These are phyloP conservation scores for Trichoderma sp. DNA, from an alignment of 2,329 filamentous ascomycete genomes.

Conservation along the genomic window DNA sequence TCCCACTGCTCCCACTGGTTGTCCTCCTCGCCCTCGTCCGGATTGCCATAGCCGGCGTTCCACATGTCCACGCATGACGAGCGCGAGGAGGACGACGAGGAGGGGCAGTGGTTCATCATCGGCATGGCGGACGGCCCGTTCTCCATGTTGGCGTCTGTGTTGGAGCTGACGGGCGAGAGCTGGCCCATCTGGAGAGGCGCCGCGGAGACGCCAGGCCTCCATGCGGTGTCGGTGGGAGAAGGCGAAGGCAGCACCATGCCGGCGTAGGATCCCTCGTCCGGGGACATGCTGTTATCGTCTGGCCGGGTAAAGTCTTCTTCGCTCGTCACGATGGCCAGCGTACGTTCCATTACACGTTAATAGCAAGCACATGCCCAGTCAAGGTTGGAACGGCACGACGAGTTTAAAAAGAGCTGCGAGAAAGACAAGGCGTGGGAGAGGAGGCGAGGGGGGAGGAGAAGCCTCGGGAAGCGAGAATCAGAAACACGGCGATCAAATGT, in stretches of 20 bases:
- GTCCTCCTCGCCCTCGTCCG: conserved; percentile 46
- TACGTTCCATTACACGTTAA: conserved; percentile 52
- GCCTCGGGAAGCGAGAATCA: neutral
- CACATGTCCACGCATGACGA: conserved; percentile 50
- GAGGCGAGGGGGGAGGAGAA: conserved; percentile 22
- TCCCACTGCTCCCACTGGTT: conserved; percentile 57
- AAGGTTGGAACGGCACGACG: neutral
- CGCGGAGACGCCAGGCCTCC: conserved; percentile 35
- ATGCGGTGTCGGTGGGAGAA: conserved; percentile 39
- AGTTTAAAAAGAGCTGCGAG: neutral
- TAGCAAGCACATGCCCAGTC: conserved; percentile 46
- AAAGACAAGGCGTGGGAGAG: neutral
- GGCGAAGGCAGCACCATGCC: conserved; percentile 38
- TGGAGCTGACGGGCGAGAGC: conserved; percentile 57
- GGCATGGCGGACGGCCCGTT: conserved; percentile 45
- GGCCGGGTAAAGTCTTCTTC: conserved; percentile 51
- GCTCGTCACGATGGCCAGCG: conserved; percentile 47
- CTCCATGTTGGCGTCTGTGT: conserved; percentile 48
- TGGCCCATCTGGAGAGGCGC: conserved; percentile 49
- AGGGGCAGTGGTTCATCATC: conserved; percentile 51
- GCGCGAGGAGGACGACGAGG: conserved; percentile 45
- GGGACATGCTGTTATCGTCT: conserved; percentile 49
- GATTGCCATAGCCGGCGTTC: conserved; percentile 47
- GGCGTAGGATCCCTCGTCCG: conserved; percentile 44
- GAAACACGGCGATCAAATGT: conserved; percentile 2